These are phyloP conservation scores for Capsicum rhomboideum DNA, from an alignment of 257 asterid species.

Conservation along the genomic window DNA sequence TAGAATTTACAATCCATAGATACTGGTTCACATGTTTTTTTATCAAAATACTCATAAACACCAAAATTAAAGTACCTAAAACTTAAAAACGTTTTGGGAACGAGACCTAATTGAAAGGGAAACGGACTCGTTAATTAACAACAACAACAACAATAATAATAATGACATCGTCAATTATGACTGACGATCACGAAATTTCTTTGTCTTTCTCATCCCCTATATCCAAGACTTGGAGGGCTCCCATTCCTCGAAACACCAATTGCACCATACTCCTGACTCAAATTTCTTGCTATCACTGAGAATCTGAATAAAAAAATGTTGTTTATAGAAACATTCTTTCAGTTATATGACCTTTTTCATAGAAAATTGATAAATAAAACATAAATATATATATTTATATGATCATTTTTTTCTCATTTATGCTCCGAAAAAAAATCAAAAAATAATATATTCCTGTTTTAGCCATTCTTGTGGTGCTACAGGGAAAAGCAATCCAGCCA, in stretches of 20 bases:
- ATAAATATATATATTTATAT: no score
- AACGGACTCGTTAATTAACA: no score
- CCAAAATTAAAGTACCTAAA: no score
- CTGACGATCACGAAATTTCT: no score
- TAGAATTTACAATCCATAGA: no score
- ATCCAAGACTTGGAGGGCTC: not conserved
- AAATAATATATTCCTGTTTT: not conserved
- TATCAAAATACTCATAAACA: no score
- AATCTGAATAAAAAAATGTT: not conserved
- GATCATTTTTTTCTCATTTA: no score
- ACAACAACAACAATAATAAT: no score
- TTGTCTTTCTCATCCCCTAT: not conserved
- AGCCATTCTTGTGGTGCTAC: not conserved
- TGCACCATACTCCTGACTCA: fast-evolving
- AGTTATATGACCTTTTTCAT: not conserved
- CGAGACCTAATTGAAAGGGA: no score
- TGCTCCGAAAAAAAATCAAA: not conserved
- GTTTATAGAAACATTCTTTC: not conserved
- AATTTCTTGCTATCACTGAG: not conserved
- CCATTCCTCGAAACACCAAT: fast-evolving
- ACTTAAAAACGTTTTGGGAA: no score
- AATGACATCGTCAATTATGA: not conserved
- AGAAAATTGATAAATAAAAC: not conserved
- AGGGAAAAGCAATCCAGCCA: not conserved
- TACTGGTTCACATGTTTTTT: no score